Percentiles rank a stretch among this genome's conserved stretches.
These are phyloP conservation scores for Pseudocercospora cruenta DNA, from an alignment of 2,329 filamentous ascomycete species.

Conservation along the genomic window DNA sequence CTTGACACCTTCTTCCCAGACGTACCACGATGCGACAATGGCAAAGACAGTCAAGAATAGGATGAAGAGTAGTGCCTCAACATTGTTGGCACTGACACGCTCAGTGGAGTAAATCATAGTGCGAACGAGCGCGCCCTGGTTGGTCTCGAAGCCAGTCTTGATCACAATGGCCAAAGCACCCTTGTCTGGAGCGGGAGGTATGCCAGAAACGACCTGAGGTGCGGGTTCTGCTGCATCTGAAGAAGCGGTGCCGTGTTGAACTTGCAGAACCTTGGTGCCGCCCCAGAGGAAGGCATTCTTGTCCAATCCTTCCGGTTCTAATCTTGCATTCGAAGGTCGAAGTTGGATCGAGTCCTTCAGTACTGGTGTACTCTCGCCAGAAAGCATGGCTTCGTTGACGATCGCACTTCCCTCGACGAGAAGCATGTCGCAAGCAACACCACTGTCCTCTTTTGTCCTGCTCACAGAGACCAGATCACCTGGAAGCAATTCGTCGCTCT, in stretches of 20 bases:
- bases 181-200: slow-evolving; percentile 84
- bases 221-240: slow-evolving; percentile 64
- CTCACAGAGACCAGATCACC: slow-evolving; percentile 91
- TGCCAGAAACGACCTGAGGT: slow-evolving; percentile 72
- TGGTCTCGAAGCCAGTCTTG: slow-evolving; percentile 98
- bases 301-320: slow-evolving; percentile 90
- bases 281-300: slow-evolving; percentile 97
- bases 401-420: slow-evolving; percentile 93
- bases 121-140: slow-evolving; percentile 92
- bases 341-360: slow-evolving; percentile 95
- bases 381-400: slow-evolving; percentile 99
- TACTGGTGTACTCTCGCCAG: slow-evolving; percentile 93
- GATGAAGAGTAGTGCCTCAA: slow-evolving; percentile 95
- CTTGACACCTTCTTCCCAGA: slow-evolving; percentile 94
- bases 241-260: slow-evolving; percentile 81
- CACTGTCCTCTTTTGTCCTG: slow-evolving; percentile 93
- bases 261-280: slow-evolving; percentile 94
- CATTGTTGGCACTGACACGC: slow-evolving; percentile 97
- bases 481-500: slow-evolving; percentile 88
- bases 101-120: slow-evolving; percentile 99
- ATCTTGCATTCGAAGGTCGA: slow-evolving; percentile 74
- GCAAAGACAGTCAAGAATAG: slow-evolving; percentile 95
- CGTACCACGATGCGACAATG: slow-evolving; percentile 96
- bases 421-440: slow-evolving; percentile 96
- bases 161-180: slow-evolving; percentile 92